These are phyloP conservation scores for Phanerochaete sordida DNA, from an alignment of 768 basidiomycete genomes.

Conservation along the genomic window DNA sequence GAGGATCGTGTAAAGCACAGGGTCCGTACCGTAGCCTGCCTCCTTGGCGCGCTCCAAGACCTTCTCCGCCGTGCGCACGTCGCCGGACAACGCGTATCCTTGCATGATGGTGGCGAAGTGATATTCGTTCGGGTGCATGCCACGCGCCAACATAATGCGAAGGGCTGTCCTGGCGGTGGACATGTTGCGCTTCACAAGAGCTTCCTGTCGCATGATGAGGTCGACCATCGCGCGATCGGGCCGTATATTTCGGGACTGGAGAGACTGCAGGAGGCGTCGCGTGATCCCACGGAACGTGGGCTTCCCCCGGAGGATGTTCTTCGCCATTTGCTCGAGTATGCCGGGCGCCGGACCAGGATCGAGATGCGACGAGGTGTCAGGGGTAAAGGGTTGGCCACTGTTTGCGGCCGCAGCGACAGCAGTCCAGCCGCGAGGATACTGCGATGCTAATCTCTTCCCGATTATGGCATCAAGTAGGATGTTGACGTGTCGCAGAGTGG, in stretches of 20 bases:
- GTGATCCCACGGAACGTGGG: slow-evolving; percentile 28
- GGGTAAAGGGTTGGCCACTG: background rate
- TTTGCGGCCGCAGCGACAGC: background rate
- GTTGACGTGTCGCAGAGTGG: slow-evolving; percentile 57
- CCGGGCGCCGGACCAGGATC: slow-evolving; percentile 31
- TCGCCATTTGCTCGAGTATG: slow-evolving; percentile 21
- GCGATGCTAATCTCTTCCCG: slow-evolving; percentile 45
- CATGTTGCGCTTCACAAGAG: slow-evolving; percentile 39
- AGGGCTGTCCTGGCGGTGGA: slow-evolving; percentile 51
- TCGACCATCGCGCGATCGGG: slow-evolving; percentile 57
- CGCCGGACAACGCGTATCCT: slow-evolving; percentile 59
- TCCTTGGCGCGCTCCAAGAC: slow-evolving; percentile 50
- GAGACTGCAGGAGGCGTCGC: slow-evolving; percentile 41
- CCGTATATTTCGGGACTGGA: slow-evolving; percentile 44
- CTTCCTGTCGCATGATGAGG: slow-evolving; percentile 62
- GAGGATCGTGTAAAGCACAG: slow-evolving; percentile 74
- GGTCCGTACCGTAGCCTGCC: slow-evolving; percentile 52
- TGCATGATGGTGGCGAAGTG: slow-evolving; percentile 78
- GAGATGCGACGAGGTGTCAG: background rate
- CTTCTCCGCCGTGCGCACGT: slow-evolving; percentile 52
- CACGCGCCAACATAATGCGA: slow-evolving; percentile 56
- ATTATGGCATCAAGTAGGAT: slow-evolving; percentile 49
- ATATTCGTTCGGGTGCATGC: slow-evolving; percentile 67
- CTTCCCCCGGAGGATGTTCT: slow-evolving; percentile 15
- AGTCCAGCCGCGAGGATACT: slow-evolving; percentile 42